phyloP scores from a whole-genome alignment of 1,284 basidiomycete genomes.

The Tetrapyrgos nigripes region DNA sequence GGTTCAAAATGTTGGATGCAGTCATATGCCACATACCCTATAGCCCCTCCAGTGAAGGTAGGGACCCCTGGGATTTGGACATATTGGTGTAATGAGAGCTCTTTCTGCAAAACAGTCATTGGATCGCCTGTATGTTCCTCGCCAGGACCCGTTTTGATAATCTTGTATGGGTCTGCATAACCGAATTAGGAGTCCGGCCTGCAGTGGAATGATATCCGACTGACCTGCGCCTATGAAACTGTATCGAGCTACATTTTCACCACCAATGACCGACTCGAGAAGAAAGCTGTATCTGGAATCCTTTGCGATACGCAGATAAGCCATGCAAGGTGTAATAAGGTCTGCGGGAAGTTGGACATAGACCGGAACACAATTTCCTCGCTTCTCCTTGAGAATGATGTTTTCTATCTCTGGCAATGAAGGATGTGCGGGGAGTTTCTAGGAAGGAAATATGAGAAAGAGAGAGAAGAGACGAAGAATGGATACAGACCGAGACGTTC shows the following conservation, averaged over 20 bases:
- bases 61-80: conserved; percentile 90
- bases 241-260: conserved; percentile 92
- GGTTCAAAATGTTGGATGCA: conserved; percentile 98
- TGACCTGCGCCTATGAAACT: conserved; percentile 95
- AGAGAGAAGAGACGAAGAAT: conserved; percentile 3
- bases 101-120: conserved; percentile 83
- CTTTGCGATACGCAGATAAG: conserved; percentile 92
- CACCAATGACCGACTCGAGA: conserved; percentile 90
- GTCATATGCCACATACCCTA: conserved; percentile 98
- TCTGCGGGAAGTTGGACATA: conserved; percentile 95
- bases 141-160: conserved; percentile 87
- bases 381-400: conserved; percentile 77
- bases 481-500: conserved; percentile 9
- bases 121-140: conserved; percentile 91
- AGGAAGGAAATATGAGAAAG: background rate
- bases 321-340: conserved; percentile 96
- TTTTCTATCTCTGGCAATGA: conserved; percentile 74
- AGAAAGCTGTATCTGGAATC: conserved; percentile 94
- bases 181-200: conserved; percentile 11
- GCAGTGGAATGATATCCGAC: conserved; percentile 30
- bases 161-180: conserved; percentile 85
- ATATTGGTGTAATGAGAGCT: conserved; percentile 89
- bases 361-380: conserved; percentile 92
- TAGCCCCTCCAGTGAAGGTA: conserved; percentile 97
- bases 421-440: conserved; percentile 74